Conservation (phyloP, 2,329 filamentous ascomycete species). For the Calonectria hongkongensis region DNA sequence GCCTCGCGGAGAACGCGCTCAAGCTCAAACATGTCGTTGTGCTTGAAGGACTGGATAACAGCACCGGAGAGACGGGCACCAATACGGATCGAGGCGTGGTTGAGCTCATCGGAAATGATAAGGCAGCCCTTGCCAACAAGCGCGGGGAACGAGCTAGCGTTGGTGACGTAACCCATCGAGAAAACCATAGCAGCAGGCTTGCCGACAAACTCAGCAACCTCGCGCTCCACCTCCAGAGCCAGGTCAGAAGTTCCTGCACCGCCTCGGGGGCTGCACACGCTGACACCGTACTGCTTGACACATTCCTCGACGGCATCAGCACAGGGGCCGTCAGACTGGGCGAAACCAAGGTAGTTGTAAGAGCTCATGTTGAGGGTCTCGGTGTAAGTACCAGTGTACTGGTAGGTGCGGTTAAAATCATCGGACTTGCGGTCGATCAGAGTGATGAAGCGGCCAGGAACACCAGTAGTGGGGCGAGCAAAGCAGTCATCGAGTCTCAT, state of each 20-base stretch:
- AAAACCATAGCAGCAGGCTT: constrained; percentile 97
- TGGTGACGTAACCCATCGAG: constrained; percentile 99
- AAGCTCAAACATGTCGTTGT: constrained; percentile 94
- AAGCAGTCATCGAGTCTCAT: constrained; percentile 98
- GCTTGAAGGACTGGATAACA: constrained; percentile 96
- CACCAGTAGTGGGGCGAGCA: constrained; percentile 91
- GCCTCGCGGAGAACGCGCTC: constrained; percentile 91
- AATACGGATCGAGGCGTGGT: constrained; percentile 97
- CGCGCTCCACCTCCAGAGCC: constrained; percentile 89
- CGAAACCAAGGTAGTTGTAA: constrained; percentile 99
- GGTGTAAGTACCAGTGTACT: constrained; percentile 90
- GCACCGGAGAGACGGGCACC: constrained; percentile 95
- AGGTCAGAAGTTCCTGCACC: constrained; percentile 93
- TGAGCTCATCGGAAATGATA: constrained; percentile 97
- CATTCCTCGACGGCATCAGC: constrained; percentile 93
- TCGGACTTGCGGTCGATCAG: constrained; percentile 92
- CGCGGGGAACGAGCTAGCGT: constrained; percentile 93
- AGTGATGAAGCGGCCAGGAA: constrained; percentile 95
- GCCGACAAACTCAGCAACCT: constrained; percentile 93
- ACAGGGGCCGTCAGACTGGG: constrained; percentile 96
- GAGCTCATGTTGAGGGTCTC: constrained; percentile 99
- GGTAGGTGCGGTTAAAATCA: constrained; percentile 93
- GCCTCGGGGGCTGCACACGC: constrained; percentile 85
- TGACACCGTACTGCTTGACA: constrained; percentile 90
- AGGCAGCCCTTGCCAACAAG: constrained; percentile 94